Evolutionary conservation across 495 filamentous ascomycete species (phyloP), one percentile per base, ranked within the genome.

Genomic region (Penicilliopsis zonata): DNA sequence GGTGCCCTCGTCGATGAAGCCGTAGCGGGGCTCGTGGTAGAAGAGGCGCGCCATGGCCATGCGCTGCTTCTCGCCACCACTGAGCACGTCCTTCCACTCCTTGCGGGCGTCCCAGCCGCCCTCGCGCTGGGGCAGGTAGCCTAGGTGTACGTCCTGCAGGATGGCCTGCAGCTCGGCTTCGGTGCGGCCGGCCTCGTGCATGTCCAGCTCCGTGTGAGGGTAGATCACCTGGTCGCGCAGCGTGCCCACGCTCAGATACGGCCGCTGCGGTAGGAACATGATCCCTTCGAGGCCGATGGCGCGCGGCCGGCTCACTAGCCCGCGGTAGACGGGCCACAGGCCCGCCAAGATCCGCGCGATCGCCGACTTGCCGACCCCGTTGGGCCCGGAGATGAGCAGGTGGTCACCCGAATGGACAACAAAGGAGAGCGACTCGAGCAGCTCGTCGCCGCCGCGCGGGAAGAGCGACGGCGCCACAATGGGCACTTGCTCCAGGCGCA

Each of bases 211-310:
- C 8, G 80, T 86, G 43, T 96, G 87, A 2, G 92, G 92, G 40
- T 99, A 99, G 54, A 95, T 94, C 37, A 99, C 86, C 53, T 99
- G 92, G 40, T 99, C 92, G 5, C 88, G 74, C 5, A 99, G 66
- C 3, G 92, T 99, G n/a, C 92, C 92, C 22, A 88, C 79, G 49
- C 78, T 85, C 13, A 96, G 71, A 48, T 99, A 99, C 0, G 88
- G 86, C 9, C 87, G 70, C 51, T 99, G 92, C 1, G 92, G 87
- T 24, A 96, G 74, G 64, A 96, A 94, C 87, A 99, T 95, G 57
- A 95, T 86, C 25, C 92, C 92, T 34, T 93, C 87, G 36, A 80
- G 63, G 16, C 86, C 90, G 17, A 78, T 69, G 13, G 59, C 66
- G 38, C 88, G 78, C 1, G 92, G 92, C 0, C 84, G 76, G 33